These are phyloP conservation scores for Fonsecaea multimorphosa DNA, from an alignment of 2,329 filamentous ascomycete genomes.

Conservation along the genomic window DNA sequence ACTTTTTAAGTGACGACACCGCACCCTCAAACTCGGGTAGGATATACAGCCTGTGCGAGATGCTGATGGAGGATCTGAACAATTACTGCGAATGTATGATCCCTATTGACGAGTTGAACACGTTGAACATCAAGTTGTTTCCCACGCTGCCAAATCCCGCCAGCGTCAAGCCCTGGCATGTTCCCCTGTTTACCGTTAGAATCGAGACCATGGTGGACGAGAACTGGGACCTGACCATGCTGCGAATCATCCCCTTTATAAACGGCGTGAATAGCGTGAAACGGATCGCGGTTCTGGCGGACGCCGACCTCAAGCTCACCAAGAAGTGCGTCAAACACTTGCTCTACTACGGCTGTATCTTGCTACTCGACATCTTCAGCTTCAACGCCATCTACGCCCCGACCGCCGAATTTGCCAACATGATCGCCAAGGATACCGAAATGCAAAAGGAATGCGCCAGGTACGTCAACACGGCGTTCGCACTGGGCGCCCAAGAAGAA, in stretches of 20 bases:
- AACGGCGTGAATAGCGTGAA: conserved; percentile 90
- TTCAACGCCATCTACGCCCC: conserved; percentile 90
- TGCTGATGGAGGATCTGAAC: conserved; percentile 89
- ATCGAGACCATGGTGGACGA: conserved; percentile 60
- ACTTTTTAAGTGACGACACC: conserved; percentile 67
- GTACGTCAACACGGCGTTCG: conserved; percentile 71
- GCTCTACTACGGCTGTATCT: conserved; percentile 87
- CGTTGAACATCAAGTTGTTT: conserved; percentile 95
- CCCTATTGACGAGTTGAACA: conserved; percentile 94
- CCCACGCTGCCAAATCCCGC: conserved; percentile 79
- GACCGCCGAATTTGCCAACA: conserved; percentile 74
- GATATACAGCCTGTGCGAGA: conserved; percentile 76
- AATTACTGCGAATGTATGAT: conserved; percentile 99
- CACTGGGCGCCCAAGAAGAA: conserved; percentile 42
- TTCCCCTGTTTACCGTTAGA: conserved; percentile 74
- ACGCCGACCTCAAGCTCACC: conserved; percentile 84
- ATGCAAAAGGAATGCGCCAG: conserved; percentile 86
- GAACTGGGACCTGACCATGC: conserved; percentile 62
- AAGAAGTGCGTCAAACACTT: conserved; percentile 87
- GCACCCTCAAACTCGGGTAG: conserved; percentile 56
- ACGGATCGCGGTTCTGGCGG: conserved; percentile 81
- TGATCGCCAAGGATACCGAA: conserved; percentile 74
- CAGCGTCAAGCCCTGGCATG: conserved; percentile 83
- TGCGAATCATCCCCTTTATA: conserved; percentile 76
- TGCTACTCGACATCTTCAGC: conserved; percentile 93